phyloP scores from a whole-genome alignment of 495 filamentous ascomycete genomes.

The Cryomyces minteri region DNA sequence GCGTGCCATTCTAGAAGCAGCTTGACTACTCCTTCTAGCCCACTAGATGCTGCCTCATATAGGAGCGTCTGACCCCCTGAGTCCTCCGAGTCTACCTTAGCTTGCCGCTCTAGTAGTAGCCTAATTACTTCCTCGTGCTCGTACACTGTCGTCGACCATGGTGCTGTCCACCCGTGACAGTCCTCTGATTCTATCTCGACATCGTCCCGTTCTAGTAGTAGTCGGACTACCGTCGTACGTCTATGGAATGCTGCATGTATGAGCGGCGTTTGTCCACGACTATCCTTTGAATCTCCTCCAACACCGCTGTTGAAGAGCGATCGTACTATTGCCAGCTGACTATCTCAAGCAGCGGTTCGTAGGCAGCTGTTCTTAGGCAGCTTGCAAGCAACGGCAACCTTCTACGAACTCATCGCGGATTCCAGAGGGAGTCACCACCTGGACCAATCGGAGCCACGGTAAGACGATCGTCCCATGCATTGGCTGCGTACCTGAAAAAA shows the following conservation, averaged over 20 bases:
- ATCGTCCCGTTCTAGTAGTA: conserved; percentile 23
- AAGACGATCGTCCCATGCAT: too few species aligned
- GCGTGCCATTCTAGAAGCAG: background rate
- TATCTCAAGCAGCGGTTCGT: too few species aligned
- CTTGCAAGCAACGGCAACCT: too few species aligned
- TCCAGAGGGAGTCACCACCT: too few species aligned
- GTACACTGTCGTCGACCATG: background rate
- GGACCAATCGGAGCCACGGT: too few species aligned
- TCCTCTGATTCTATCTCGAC: background rate
- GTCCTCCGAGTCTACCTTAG: background rate
- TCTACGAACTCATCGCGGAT: too few species aligned
- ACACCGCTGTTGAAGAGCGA: conserved; percentile 22
- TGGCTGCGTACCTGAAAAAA: too few species aligned
- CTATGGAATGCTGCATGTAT: background rate
- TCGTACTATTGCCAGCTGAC: conserved; percentile 30
- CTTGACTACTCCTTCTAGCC: background rate
- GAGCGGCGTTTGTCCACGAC: background rate
- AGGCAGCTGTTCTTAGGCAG: too few species aligned
- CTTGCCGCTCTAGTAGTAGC: background rate
- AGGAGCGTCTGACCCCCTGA: background rate
- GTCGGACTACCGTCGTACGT: conserved; percentile 31
- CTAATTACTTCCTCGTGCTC: background rate
- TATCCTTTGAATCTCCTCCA: background rate
- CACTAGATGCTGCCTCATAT: background rate
- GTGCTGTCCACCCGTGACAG: background rate